Evolutionary conservation across 129 eudicot species (phyloP).

Genomic region (Cynara cardunculus): DNA sequence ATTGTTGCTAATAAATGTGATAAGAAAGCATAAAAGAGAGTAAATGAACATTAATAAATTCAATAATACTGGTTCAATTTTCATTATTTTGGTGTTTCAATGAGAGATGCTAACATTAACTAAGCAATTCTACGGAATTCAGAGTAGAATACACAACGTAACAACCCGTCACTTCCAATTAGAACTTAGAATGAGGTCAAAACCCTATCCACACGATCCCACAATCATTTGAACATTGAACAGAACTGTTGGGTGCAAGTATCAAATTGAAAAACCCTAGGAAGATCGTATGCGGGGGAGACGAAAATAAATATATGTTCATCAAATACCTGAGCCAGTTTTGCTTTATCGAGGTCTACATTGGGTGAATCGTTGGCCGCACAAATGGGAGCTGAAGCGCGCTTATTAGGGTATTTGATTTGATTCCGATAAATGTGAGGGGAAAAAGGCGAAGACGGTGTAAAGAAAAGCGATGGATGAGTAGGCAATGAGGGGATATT

Average conservation of each 20-base stretch:
- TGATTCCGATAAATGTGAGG: conserved; percentile 4
- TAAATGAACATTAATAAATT: background rate
- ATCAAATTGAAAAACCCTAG: background rate
- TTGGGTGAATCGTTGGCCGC: conserved; percentile 25
- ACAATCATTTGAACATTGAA: background rate
- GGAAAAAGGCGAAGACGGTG: conserved; percentile 15
- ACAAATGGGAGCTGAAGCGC: conserved; percentile 49
- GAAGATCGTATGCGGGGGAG: background rate
- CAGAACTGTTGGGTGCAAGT: background rate
- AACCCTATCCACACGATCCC: background rate
- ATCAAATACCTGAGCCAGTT: conserved; percentile 78
- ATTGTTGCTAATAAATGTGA: background rate
- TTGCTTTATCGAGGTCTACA: conserved; percentile 62
- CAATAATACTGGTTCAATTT: background rate
- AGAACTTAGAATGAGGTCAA: background rate
- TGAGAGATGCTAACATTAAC: background rate
- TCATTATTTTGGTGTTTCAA: background rate
- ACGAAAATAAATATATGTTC: background rate
- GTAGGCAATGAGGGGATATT: conserved; percentile 1
- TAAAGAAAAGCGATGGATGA: conserved; percentile 7
- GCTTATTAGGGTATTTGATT: conserved; percentile 13
- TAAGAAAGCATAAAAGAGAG: background rate
- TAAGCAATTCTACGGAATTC: background rate
- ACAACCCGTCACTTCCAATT: background rate
- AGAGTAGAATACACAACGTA: background rate